phyloP scores from a whole-genome alignment of 2,329 filamentous ascomycete genomes.

The Neonectria coccinea region DNA sequence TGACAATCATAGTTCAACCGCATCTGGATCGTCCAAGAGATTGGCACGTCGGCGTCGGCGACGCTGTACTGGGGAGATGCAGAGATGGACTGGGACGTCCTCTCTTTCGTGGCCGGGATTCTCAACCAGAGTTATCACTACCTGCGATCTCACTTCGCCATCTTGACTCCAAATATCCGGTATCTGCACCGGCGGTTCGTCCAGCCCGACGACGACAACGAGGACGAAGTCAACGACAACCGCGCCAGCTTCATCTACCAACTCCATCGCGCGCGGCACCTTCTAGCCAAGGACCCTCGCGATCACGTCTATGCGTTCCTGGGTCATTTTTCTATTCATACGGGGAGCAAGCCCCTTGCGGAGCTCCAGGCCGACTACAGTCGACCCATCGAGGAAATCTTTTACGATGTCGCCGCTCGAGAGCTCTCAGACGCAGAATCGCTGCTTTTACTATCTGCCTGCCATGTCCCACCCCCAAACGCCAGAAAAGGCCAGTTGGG shows the following conservation, averaged over 20 bases:
- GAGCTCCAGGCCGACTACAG: slow-evolving; percentile 47
- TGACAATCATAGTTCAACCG: slow-evolving; percentile 48
- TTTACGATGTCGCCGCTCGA: slow-evolving; percentile 48
- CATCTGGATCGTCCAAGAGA: slow-evolving; percentile 54
- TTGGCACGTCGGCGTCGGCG: slow-evolving; percentile 49
- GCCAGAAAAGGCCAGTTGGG: slow-evolving; percentile 23
- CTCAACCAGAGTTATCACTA: slow-evolving; percentile 51
- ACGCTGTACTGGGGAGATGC: slow-evolving; percentile 51
- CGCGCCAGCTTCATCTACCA: slow-evolving; percentile 52
- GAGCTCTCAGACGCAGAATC: slow-evolving; percentile 45
- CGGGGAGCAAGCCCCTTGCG: slow-evolving; percentile 38
- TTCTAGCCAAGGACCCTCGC: slow-evolving; percentile 49
- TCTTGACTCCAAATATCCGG: slow-evolving; percentile 50
- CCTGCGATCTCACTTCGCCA: slow-evolving; percentile 45
- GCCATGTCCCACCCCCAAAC: slow-evolving; percentile 37
- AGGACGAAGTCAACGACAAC: slow-evolving; percentile 46
- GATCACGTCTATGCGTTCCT: slow-evolving; percentile 53
- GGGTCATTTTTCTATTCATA: slow-evolving; percentile 49
- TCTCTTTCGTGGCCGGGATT: slow-evolving; percentile 48
- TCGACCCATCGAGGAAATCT: slow-evolving; percentile 48
- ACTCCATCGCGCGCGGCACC: slow-evolving; percentile 50
- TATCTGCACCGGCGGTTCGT: slow-evolving; percentile 51
- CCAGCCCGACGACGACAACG: slow-evolving; percentile 45
- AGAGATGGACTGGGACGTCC: slow-evolving; percentile 49
- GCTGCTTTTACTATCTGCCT: slow-evolving; percentile 48